A percentile compares a stretch with the other conserved stretches of the same genome.
phyloP scores from a whole-genome alignment of 2,329 filamentous ascomycete species.

The Huntiella decipiens region DNA sequence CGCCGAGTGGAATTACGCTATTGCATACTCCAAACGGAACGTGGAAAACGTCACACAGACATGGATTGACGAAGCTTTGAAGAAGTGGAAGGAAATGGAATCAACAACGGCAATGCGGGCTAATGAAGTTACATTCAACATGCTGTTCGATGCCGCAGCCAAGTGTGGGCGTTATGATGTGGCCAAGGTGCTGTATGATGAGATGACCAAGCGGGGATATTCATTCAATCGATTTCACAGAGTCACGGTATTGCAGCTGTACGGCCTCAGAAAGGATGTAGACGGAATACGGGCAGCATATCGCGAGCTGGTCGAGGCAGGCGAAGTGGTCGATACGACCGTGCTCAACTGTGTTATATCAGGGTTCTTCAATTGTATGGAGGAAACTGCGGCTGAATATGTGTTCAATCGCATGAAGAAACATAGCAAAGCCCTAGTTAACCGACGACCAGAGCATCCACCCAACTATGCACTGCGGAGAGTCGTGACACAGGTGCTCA shows the following conservation, averaged over 20 bases:
- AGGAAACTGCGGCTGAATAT: slow-evolving; percentile 56
- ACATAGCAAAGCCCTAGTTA: slow-evolving; percentile 22
- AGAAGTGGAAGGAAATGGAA: slow-evolving; percentile 85
- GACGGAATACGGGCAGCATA: slow-evolving; percentile 61
- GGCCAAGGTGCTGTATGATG: slow-evolving; percentile 66
- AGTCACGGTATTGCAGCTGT: slow-evolving; percentile 65
- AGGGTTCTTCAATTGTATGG: slow-evolving; percentile 56
- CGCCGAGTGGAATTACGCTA: slow-evolving; percentile 66
- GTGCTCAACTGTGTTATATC: slow-evolving; percentile 75
- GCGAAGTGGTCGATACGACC: slow-evolving; percentile 73
- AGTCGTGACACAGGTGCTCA: slow-evolving; percentile 34
- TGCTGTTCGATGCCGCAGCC: slow-evolving; percentile 74
- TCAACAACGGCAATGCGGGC: slow-evolving; percentile 41
- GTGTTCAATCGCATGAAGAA: slow-evolving; percentile 73
- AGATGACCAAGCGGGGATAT: slow-evolving; percentile 55
- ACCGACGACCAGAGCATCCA: slow-evolving; percentile 13
- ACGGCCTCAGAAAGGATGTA: slow-evolving; percentile 56
- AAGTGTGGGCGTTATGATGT: slow-evolving; percentile 70
- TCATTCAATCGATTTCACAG: slow-evolving; percentile 61
- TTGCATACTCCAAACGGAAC: slow-evolving; percentile 60
- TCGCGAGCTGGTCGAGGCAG: slow-evolving; percentile 60
- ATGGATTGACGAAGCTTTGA: slow-evolving; percentile 34
- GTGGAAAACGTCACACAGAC: slow-evolving; percentile 23
- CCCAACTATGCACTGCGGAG: slow-evolving; percentile 28
- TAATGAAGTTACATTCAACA: slow-evolving; percentile 74